phyloP scores from a whole-genome alignment of 768 basidiomycete species.

The Lentinula boryana region DNA sequence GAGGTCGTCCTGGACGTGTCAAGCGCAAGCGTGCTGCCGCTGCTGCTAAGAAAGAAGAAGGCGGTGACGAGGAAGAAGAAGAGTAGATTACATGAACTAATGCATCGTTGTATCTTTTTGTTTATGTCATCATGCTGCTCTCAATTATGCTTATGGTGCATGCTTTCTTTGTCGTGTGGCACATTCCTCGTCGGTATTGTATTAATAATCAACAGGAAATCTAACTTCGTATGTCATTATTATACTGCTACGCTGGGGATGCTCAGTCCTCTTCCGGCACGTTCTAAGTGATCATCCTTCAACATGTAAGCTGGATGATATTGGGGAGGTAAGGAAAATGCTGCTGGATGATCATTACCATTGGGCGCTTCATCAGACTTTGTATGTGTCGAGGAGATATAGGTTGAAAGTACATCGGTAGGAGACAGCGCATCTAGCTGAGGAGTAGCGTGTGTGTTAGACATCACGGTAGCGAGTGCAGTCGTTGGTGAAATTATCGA shows the following conservation, averaged over 20 bases:
- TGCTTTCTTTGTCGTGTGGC: background rate
- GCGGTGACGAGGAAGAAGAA: constrained; percentile 87
- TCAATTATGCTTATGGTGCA: constrained; percentile 7
- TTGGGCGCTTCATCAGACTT: constrained; percentile 9
- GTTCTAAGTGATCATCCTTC: constrained; percentile 64
- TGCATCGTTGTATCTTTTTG: background rate
- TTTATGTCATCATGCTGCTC: background rate
- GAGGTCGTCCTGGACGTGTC: constrained; percentile 90
- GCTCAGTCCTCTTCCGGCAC: constrained; percentile 57
- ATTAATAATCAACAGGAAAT: background rate
- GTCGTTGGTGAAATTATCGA: constrained; percentile 15
- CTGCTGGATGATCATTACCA: background rate
- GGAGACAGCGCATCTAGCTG: constrained; percentile 11
- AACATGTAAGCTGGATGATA: constrained; percentile 84
- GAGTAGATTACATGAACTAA: constrained; percentile 41
- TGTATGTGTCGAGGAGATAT: constrained; percentile 19
- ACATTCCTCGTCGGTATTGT: too few species aligned
- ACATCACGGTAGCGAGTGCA: constrained; percentile 23
- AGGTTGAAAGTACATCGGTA: constrained; percentile 12
- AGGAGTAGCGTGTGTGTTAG: constrained; percentile 15
- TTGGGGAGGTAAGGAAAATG: background rate
- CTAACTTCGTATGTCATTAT: background rate
- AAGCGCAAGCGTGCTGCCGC: constrained; percentile 98
- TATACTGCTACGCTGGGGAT: background rate
- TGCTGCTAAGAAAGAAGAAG: constrained; percentile 87